A percentile compares a stretch with the other conserved stretches of the same genome.
Conservation (phyloP, 805 yeast species). For the Torulaspora microellipsoides region DNA sequence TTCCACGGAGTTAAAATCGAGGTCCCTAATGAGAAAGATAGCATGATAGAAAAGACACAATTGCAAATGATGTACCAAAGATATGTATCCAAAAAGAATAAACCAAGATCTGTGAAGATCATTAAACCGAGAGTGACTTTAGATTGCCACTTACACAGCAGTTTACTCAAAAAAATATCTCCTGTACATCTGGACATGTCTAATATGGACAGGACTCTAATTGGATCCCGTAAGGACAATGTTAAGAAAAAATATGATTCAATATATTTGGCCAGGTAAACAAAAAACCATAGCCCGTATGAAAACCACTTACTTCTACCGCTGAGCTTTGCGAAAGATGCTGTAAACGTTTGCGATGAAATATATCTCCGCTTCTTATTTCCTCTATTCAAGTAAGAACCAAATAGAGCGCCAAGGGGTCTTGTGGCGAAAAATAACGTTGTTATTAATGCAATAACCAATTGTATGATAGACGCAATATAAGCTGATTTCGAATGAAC, state of each 20-base stretch:
- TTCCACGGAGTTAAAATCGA: conserved; percentile 90
- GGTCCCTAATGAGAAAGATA: conserved; percentile 69
- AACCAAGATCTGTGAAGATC: conserved; percentile 54
- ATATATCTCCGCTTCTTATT: conserved; percentile 39
- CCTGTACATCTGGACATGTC: conserved; percentile 55
- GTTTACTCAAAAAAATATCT: conserved; percentile 49
- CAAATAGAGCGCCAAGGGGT: conserved; percentile 58
- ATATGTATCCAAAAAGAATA: conserved; percentile 77
- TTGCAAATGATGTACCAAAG: conserved; percentile 83
- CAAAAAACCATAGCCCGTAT: conserved; percentile 61
- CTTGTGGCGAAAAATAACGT: conserved; percentile 54
- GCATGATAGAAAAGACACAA: conserved; percentile 63
- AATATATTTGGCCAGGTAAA: conserved; percentile 60
- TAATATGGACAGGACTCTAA: conserved; percentile 61
- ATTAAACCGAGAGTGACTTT: conserved; percentile 50
- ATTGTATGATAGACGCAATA: conserved; percentile 49
- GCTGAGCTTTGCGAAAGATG: conserved; percentile 48
- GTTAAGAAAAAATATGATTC: conserved; percentile 80
- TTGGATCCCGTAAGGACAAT: conserved; percentile 65
- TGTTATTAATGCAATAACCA: conserved; percentile 49
- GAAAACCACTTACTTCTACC: conserved; percentile 60
- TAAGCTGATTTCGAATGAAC: conserved; percentile 34
- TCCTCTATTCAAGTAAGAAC: conserved; percentile 36
- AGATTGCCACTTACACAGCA: conserved; percentile 55
- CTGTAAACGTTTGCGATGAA: conserved; percentile 56